Conservation (phyloP, 1,139 yeast species). For the Nakaseomyces glabratus region DNA sequence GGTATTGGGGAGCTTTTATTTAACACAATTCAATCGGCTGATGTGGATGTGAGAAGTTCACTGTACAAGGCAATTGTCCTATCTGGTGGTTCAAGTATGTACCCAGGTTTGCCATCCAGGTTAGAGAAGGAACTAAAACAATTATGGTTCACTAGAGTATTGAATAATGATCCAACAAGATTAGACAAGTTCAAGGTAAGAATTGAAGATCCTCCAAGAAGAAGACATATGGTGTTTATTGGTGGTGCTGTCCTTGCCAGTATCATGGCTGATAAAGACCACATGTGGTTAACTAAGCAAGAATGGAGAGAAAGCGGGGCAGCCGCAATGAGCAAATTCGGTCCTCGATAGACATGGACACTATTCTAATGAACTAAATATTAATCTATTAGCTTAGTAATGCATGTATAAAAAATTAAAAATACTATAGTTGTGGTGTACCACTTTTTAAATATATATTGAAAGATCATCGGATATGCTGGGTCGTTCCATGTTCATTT, state of each 20-base stretch:
- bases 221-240: slow-evolving; percentile 97
- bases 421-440: too few species aligned
- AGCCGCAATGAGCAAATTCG: slow-evolving; percentile 71
- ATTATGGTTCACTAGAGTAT: slow-evolving; percentile 83
- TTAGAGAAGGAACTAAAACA: slow-evolving; percentile 94
- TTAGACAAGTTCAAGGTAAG: slow-evolving; percentile 88
- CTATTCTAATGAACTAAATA: slow-evolving; percentile 3
- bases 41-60: slow-evolving; percentile 83
- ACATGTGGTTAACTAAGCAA: slow-evolving; percentile 92
- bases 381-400: slow-evolving; percentile 5
- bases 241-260: slow-evolving; percentile 99
- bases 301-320: slow-evolving; percentile 99
- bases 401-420: slow-evolving; percentile 6
- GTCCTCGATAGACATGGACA: slow-evolving; percentile 57
- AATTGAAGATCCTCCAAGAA: slow-evolving; percentile 97
- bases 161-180: slow-evolving; percentile 79
- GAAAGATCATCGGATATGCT: too few species aligned
- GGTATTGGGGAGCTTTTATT: slow-evolving; percentile 91
- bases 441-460: too few species aligned
- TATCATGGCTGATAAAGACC: slow-evolving; percentile 96
- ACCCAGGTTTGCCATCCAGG: slow-evolving; percentile 95
- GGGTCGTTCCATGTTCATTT: too few species aligned
- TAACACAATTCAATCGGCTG: slow-evolving; percentile 90
- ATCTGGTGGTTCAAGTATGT: slow-evolving; percentile 98
- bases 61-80: slow-evolving; percentile 86